phyloP scores from a whole-genome alignment of 441 rosid genomes.

The Dalechampia spathulata region DNA sequence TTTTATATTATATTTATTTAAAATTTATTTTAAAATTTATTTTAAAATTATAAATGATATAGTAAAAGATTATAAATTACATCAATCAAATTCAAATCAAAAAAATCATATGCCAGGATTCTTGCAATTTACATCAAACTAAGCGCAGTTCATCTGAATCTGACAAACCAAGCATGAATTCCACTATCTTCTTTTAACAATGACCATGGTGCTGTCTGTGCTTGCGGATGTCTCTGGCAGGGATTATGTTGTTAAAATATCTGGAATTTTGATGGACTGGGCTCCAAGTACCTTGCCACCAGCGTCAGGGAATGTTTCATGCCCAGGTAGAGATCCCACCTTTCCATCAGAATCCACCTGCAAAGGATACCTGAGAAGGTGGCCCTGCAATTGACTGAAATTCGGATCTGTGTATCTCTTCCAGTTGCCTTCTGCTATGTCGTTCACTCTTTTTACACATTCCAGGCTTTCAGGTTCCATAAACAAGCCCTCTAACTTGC shows the following conservation, averaged over 20 bases:
- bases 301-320: constrained; percentile 71
- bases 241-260: constrained; percentile 71
- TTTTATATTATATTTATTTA: no score
- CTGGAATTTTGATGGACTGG: constrained; percentile 49
- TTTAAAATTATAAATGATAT: no score
- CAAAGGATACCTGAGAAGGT: constrained; percentile 80
- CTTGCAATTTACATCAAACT: no score
- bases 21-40: no score
- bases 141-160: no score
- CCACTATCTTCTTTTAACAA: no score
- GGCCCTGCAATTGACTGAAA: constrained; percentile 52
- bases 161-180: no score
- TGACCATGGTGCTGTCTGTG: no score
- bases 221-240: no score
- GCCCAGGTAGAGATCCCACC: constrained; percentile 43
- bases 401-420: constrained; percentile 29
- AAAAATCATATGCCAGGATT: no score
- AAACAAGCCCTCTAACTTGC: constrained; percentile 20
- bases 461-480: constrained; percentile 42
- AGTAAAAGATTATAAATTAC: no score
- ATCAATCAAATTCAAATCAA: no score
- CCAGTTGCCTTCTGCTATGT: constrained; percentile 65
- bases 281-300: constrained; percentile 80
- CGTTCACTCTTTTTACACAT: constrained; percentile 58
- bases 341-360: constrained; percentile 49